phyloP scores from a whole-genome alignment of 257 asterid species.

The Agastache rugosa region DNA sequence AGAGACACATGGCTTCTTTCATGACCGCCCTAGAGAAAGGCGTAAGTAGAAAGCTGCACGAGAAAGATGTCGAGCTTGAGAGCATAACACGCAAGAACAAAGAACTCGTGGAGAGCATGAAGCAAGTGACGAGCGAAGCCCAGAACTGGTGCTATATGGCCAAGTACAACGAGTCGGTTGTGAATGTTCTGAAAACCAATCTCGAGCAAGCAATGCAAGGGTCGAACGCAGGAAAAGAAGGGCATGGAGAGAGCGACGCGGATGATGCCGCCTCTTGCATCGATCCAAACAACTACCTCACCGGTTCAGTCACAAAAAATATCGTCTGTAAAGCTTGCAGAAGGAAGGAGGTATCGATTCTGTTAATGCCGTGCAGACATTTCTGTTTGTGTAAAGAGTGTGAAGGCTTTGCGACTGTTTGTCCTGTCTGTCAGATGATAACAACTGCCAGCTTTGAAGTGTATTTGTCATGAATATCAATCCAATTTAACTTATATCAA shows the following conservation, averaged over 20 bases:
- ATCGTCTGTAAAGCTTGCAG: slow-evolving; percentile 65
- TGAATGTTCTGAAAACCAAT: slow-evolving; percentile 61
- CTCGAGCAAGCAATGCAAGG: slow-evolving; percentile 70
- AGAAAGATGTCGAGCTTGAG: slow-evolving; percentile 73
- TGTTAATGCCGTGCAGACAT: slow-evolving; percentile 90
- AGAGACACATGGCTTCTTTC: slow-evolving; percentile 74
- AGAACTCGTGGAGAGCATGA: slow-evolving; percentile 73
- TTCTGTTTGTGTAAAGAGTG: slow-evolving; percentile 88
- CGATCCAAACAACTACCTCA: slow-evolving; percentile 61
- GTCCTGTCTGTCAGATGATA: slow-evolving; percentile 78
- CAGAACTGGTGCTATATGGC: slow-evolving; percentile 89
- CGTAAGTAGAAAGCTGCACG: slow-evolving; percentile 54
- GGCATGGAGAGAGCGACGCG: slow-evolving; percentile 64
- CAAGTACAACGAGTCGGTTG: slow-evolving; percentile 82
- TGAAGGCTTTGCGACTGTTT: slow-evolving; percentile 61
- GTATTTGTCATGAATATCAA: slow-evolving; percentile 57
- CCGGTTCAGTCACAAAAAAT: slow-evolving; percentile 37
- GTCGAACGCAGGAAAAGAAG: slow-evolving; percentile 63
- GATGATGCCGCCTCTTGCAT: slow-evolving; percentile 74
- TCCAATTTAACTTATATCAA: slow-evolving; percentile 31
- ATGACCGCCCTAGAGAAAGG: slow-evolving; percentile 59
- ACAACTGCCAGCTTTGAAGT: slow-evolving; percentile 71
- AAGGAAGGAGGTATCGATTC: slow-evolving; percentile 61
- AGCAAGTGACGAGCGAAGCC: slow-evolving; percentile 69
- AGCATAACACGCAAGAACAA: slow-evolving; percentile 61